Conservation (phyloP, 179 eudicot species). For the Silene noctiflora region DNA sequence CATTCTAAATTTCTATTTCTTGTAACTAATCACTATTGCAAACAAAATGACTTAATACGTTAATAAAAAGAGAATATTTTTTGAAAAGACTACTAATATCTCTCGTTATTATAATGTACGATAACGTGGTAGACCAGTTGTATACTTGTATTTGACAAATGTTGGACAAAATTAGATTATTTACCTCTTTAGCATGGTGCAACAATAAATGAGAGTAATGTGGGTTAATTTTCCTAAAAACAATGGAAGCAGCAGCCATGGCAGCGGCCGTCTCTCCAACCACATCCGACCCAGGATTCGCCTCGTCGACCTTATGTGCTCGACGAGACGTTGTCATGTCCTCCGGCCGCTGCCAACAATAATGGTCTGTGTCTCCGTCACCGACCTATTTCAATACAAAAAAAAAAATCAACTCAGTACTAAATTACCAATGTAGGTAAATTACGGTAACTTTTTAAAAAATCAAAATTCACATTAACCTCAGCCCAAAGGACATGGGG, state of each 20-base stretch:
- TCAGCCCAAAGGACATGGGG: slow-evolving; percentile 44
- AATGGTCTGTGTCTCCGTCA: slow-evolving; percentile 79
- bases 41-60: background rate
- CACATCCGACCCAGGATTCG: slow-evolving; percentile 72
- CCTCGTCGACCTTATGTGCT: slow-evolving; percentile 69
- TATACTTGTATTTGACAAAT: background rate
- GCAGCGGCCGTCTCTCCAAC: slow-evolving; percentile 91
- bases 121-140: background rate
- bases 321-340: slow-evolving; percentile 87
- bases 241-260: slow-evolving; percentile 87
- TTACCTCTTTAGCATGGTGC: slow-evolving; percentile 77
- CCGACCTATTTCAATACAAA: slow-evolving; percentile 46
- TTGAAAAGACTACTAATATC: too few relatives aligned
- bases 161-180: background rate
- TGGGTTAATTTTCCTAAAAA: slow-evolving; percentile 58
- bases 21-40: background rate
- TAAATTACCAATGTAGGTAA: background rate
- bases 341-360: slow-evolving; percentile 90
- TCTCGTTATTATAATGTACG: too few relatives aligned
- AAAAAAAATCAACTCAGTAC: background rate
- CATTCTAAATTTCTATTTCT: background rate
- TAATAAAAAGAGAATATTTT: background rate
- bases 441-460: background rate
- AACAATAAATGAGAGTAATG: slow-evolving; percentile 76
- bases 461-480: slow-evolving; percentile 8